Percentiles rank a stretch among this genome's conserved stretches.
These are phyloP conservation scores for Candida xiaguanensis DNA, from an alignment of 805 yeast species.

Conservation along the genomic window DNA sequence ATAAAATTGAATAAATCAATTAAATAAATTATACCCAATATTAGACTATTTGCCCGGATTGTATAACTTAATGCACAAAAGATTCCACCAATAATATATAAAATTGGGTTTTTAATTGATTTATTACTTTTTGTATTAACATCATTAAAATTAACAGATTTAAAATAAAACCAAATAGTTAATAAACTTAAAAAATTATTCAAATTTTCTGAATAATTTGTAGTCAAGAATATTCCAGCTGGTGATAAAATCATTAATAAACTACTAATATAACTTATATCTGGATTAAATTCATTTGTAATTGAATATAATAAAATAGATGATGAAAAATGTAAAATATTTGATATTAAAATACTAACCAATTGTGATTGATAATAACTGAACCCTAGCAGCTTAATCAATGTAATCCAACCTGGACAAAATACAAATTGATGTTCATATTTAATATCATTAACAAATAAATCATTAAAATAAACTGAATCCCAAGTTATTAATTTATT, in stretches of 20 bases:
- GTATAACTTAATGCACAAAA: conserved; percentile 55
- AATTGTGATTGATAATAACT: conserved; percentile 10
- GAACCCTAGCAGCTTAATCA: conserved; percentile 29
- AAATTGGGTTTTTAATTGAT: conserved; percentile 18
- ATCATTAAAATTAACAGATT: conserved; percentile 19
- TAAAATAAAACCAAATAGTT: conserved; percentile 53
- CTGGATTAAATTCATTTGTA: conserved; percentile 35
- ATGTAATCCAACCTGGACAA: conserved; percentile 70
- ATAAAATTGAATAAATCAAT: conserved; percentile 45
- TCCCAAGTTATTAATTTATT: conserved; percentile 78
- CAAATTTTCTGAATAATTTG: conserved; percentile 73
- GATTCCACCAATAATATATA: conserved; percentile 48
- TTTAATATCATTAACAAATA: conserved; percentile 46
- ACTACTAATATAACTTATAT: conserved; percentile 26
- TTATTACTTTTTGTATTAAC: conserved; percentile 14
- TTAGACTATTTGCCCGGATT: conserved; percentile 71
- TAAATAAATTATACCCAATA: conserved; percentile 66
- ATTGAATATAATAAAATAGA: conserved; percentile 46
- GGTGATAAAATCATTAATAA: conserved; percentile 60
- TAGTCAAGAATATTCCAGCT: conserved; percentile 73
- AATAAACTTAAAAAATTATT: conserved; percentile 58
- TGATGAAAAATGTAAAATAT: conserved; percentile 49
- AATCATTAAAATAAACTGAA: conserved; percentile 65
- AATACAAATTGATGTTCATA: conserved; percentile 93
- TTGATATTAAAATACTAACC: conserved; percentile 16